Base-by-base conservation (phyloP, 2,329 filamentous ascomycete genomes). In the Hyphodiscus sp. region DNA sequence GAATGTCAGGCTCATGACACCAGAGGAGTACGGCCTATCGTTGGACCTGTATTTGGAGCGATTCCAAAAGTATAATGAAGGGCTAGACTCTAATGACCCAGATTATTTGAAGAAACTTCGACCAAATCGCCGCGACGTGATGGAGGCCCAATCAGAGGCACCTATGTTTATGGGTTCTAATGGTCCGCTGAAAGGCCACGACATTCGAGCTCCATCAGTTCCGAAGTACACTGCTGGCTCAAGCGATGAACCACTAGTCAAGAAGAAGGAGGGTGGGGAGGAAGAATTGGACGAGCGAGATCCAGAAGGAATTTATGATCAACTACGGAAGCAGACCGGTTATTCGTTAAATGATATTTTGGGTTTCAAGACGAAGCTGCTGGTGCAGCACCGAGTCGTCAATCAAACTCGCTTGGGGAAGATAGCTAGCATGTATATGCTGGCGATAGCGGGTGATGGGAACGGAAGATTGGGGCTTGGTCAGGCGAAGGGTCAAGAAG, bases 401-500 rank as follows among this genome's bases (percentile, higher is more conserved):
- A 97, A 99, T 73, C 92, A 97, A 78, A 97, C 94, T 20, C 88
- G 92, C 75, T 83, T 99, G 72, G 94, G 94, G 68, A 99, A 97
- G 78, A 86, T 99, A 55, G 79, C 80, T 62, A 89, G 86, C 70
- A 65, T 78, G 42, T 95, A 92, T 65, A 78, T 83, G 63, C 74
- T 97, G 57, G 84, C 84, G 42, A 84, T 96, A 62, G 91, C 91
- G 6, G 94, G 94, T 50, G 95, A 97, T 71, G 80, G 83, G 54
- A 81, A 94, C 61, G 94, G 94, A 16, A 79, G 92, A 65, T 72
- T 99, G 30, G 94, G 94, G 11, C 78, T 97, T 55, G 94, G 94
- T 53, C 87, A 92, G 72, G 91, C 89, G 63, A 99, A 97, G 77
- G 86, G 87, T 10, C 82, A 85, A 26, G 91, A 96, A 71, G 66